Conservation (phyloP, 139 green algal species). For the Pleodorina starrii region DNA sequence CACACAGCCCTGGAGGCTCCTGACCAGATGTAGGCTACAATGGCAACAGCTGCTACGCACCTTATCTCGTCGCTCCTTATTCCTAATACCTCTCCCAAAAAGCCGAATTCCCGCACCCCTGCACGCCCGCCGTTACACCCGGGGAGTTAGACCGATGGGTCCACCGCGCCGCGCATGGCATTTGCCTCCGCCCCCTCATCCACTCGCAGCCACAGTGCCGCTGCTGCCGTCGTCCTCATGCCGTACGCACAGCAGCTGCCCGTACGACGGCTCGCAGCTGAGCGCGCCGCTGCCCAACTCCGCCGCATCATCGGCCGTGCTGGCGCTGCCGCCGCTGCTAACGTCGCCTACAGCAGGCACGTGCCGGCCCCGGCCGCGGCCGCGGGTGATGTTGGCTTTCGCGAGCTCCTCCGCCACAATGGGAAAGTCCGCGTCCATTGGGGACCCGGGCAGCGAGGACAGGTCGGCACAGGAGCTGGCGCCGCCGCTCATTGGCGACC, state of each 20-base stretch:
- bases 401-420: background rate
- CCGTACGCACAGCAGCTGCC: background rate
- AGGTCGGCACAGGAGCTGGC: background rate
- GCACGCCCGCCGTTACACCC: too few species aligned
- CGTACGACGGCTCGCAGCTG: slow-evolving; percentile 20
- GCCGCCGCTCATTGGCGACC: background rate
- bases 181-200: too few species aligned
- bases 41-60: too few species aligned
- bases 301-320: background rate
- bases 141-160: too few species aligned
- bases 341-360: background rate
- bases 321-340: background rate
- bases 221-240: slow-evolving; percentile 3
- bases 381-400: background rate
- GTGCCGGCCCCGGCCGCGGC: background rate
- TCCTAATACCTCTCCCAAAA: too few species aligned
- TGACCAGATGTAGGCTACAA: too few species aligned
- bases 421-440: background rate
- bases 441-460: background rate
- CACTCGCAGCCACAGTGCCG: too few species aligned
- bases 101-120: too few species aligned
- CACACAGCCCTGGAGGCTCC: too few species aligned
- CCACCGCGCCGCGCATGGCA: too few species aligned
- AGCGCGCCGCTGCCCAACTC: slow-evolving; percentile 6
- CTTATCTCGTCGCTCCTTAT: too few species aligned